Conservation (phyloP, 2,329 filamentous ascomycete genomes). For the Bipolaris zeicola region DNA sequence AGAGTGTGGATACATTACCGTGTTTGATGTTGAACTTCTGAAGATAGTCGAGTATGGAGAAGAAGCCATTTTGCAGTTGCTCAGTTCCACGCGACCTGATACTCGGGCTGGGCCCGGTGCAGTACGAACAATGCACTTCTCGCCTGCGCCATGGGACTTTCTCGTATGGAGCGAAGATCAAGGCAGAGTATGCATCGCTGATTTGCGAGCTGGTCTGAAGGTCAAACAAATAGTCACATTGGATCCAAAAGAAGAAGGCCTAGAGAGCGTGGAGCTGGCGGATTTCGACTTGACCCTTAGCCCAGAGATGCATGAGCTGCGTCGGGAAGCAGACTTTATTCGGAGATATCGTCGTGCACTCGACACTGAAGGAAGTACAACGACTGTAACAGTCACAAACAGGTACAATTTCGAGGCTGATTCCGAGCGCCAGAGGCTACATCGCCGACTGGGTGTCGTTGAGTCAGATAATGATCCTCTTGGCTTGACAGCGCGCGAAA, state of each 20-base stretch:
- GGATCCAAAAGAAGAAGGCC: conserved; percentile 61
- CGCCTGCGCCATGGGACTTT: conserved; percentile 85
- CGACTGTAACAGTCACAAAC: conserved; percentile 49
- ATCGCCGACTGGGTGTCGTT: conserved; percentile 45
- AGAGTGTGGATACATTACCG: conserved; percentile 78
- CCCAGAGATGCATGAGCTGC: conserved; percentile 54
- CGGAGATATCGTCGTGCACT: conserved; percentile 50
- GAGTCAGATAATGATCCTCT: conserved; percentile 53
- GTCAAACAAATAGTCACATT: conserved; percentile 72
- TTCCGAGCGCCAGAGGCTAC: conserved; percentile 36
- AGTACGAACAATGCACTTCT: conserved; percentile 89
- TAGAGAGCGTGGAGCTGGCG: conserved; percentile 62
- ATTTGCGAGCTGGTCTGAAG: conserved; percentile 70
- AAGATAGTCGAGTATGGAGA: conserved; percentile 51
- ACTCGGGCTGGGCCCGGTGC: conserved; percentile 69
- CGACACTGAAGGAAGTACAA: conserved; percentile 45
- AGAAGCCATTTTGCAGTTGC: conserved; percentile 73
- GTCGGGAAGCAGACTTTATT: conserved; percentile 53
- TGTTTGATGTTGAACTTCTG: conserved; percentile 66
- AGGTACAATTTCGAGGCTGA: conserved; percentile 52
- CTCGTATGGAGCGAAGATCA: conserved; percentile 93
- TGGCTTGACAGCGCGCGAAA: conserved; percentile 53
- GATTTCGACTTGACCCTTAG: conserved; percentile 52
- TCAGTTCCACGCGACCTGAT: conserved; percentile 76
- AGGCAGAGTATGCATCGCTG: conserved; percentile 74